Base-by-base conservation (phyloP, 805 yeast genomes). In the Pichia rugopelliculosa region DNA sequence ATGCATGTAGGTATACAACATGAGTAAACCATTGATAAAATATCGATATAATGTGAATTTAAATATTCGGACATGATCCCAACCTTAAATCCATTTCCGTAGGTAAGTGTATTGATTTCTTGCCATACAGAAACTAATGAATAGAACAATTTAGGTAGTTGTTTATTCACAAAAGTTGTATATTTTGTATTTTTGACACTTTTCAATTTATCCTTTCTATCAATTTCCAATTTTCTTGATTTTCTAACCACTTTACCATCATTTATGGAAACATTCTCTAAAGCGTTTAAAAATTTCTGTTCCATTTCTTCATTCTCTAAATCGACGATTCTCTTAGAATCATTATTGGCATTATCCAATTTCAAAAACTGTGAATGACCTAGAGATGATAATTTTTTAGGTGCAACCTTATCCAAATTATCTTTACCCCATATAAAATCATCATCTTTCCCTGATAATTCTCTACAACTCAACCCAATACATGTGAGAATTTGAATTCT, bases 381-480 rank as follows among this genome's bases (percentile, higher is more conserved):
- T 1, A 58, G 56, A 0, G 62, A 62, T 0, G 87, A 84, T 18
- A 83, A 67, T 52, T 53, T 53, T 48, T 71, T 53, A 0, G 64
- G 59, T 4, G 55, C 57, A 1, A 59, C 45, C 17, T 57, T 59
- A 6, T 57, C 56, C 12, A 55, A 51, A 22, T 51, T 66, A 6
- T 74, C 71, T 11, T 67, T 64, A 13, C 68, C 68, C 41, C 45
- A 61, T 2, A 72, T 61, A n/a, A 71, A 72, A 0, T 60, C 69
- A 59, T 83, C 91, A 0, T 89, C 46, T 15, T 47, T 30, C 3
- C 57, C 91, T 39, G 84, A 69, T 10, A 89, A 68, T 53, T 85
- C 88, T 50, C 96, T 65, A 0, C 89, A 87, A 3, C 86, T 77
- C 22, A 89, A 65, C 0, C 90, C 82, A 12, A 87, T 59, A 0